These are phyloP conservation scores for Lathyrus aphaca DNA, from an alignment of 306 rosid genomes.

Conservation along the genomic window DNA sequence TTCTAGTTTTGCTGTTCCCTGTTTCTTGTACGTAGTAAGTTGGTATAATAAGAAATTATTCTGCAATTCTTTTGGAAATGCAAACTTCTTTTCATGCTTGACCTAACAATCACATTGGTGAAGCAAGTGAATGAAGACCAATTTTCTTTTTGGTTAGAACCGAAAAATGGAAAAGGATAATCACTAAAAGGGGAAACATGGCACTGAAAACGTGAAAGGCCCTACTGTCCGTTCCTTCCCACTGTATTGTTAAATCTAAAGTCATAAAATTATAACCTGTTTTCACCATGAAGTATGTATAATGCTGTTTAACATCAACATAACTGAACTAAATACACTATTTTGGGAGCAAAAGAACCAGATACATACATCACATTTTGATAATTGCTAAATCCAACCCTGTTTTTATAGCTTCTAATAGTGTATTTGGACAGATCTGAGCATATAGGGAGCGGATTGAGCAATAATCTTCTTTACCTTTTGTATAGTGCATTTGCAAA, in stretches of 20 bases:
- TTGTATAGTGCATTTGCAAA: not conserved
- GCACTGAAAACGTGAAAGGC: no score
- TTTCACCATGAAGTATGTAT: not conserved
- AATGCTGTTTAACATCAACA: not conserved
- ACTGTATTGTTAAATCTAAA: not conserved
- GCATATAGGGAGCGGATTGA: no score
- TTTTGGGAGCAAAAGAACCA: no score
- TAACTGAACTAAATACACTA: not conserved
- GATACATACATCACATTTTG: slow-evolving; percentile 1
- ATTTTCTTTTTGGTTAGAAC: not conserved
- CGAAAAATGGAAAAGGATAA: no score
- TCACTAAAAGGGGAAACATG: no score
- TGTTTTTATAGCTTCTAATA: no score
- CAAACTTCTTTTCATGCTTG: slow-evolving; percentile 8
- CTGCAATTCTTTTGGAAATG: slow-evolving; percentile 20
- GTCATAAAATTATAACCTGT: not conserved
- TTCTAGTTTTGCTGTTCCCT: slow-evolving; percentile 24
- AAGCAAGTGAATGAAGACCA: slow-evolving; percentile 15
- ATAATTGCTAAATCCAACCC: no score
- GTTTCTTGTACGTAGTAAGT: slow-evolving; percentile 16
- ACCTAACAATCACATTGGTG: not conserved
- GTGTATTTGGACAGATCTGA: no score
- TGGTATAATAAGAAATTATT: slow-evolving; percentile 6
- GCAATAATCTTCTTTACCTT: slow-evolving; percentile 2
- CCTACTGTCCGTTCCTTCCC: no score